These are phyloP conservation scores for Clonostachys chloroleuca DNA, from an alignment of 2,329 filamentous ascomycete genomes.

Conservation along the genomic window DNA sequence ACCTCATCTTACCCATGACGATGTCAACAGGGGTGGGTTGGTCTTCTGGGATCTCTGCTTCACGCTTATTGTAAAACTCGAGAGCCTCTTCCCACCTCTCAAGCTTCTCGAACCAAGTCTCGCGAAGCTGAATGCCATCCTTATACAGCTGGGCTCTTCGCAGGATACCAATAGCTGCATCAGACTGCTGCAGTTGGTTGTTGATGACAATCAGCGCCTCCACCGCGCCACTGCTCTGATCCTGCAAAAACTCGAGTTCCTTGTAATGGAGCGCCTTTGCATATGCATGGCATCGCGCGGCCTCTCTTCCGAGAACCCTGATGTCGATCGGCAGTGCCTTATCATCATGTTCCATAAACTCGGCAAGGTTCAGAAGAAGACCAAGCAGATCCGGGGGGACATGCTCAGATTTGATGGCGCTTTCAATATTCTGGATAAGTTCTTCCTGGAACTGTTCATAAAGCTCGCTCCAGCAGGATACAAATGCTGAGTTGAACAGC, in stretches of 20 bases:
- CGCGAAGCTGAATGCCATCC: conserved; percentile 87
- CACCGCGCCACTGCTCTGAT: conserved; percentile 91
- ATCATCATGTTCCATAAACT: conserved; percentile 99
- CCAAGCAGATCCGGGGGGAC: conserved; percentile 95
- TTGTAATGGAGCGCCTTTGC: conserved; percentile 99
- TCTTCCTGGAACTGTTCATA: conserved; percentile 98
- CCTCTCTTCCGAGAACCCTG: conserved; percentile 86
- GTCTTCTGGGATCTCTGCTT: conserved; percentile 59
- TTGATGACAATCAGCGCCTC: conserved; percentile 99
- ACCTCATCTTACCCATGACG: conserved; percentile 99
- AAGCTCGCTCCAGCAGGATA: conserved; percentile 97
- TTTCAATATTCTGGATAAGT: conserved; percentile 91
- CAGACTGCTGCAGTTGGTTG: conserved; percentile 97
- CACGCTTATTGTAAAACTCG: conserved; percentile 84
- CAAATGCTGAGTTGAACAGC: conserved; percentile 97
- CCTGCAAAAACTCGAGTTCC: conserved; percentile 95
- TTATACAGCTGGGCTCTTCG: conserved; percentile 93
- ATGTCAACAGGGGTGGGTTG: conserved; percentile 75
- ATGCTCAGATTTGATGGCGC: conserved; percentile 89
- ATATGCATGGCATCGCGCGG: conserved; percentile 94
- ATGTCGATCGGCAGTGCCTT: conserved; percentile 98
- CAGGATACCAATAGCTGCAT: conserved; percentile 96
- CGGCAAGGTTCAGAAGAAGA: conserved; percentile 88
- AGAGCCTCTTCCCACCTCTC: conserved; percentile 98
- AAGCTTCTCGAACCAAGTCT: conserved; percentile 98